Evolutionary conservation across 2,329 filamentous ascomycete genomes (phyloP).

Genomic region (Paracamarosporium sp.): DNA sequence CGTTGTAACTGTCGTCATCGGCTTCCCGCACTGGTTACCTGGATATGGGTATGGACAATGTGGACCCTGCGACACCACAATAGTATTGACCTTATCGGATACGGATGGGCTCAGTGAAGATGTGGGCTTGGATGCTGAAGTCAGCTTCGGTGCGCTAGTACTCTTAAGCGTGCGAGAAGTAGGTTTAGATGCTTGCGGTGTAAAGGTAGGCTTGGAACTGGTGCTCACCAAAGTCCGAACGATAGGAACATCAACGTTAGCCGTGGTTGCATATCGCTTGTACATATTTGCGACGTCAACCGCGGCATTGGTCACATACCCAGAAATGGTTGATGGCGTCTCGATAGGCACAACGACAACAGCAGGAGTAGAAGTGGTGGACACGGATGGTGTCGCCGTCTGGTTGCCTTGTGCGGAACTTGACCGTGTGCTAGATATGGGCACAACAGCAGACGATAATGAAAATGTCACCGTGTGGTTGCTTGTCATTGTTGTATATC

Average conservation of each 20-base stretch:
- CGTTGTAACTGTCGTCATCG: constrained; percentile 22
- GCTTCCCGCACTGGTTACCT: constrained; percentile 22
- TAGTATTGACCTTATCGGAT: constrained; percentile 13
- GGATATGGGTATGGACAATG: constrained; percentile 42
- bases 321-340: not conserved
- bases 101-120: not conserved
- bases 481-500: not conserved
- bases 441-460: not conserved
- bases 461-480: not conserved
- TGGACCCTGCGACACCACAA: constrained; percentile 16
- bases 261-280: not conserved
- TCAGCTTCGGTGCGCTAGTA: not conserved
- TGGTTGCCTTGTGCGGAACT: not conserved
- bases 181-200: not conserved
- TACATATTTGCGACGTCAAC: not conserved
- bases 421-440: not conserved
- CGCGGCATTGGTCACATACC: not conserved
- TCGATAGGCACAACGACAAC: not conserved
- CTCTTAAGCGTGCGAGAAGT: not conserved
- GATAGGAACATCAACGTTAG: not conserved
- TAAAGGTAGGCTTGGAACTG: not conserved
- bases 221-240: not conserved
- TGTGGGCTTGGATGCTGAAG: not conserved
- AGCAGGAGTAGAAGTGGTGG: not conserved
- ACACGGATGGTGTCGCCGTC: not conserved